phyloP scores from a whole-genome alignment of 2,329 filamentous ascomycete genomes.

The Talaromyces sp. region DNA sequence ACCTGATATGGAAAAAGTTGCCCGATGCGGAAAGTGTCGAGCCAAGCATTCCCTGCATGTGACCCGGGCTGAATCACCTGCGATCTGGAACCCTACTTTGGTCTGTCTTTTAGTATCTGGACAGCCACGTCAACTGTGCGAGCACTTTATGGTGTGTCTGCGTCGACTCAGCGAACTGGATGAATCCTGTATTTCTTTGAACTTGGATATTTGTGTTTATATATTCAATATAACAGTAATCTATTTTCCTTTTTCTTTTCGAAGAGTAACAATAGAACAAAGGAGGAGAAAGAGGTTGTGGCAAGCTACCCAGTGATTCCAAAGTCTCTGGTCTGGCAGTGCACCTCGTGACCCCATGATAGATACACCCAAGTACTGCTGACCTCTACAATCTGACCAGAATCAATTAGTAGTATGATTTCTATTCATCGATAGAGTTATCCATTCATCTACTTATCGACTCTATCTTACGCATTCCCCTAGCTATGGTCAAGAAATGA shows the following conservation, averaged over 20 bases:
- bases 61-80: constrained; percentile 12
- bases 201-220: not conserved
- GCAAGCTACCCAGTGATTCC: not conserved
- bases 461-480: not conserved
- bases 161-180: not conserved
- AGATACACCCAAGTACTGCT: constrained; percentile 1
- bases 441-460: not conserved
- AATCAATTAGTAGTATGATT: not conserved
- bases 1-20: constrained; percentile 4
- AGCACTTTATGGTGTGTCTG: not conserved
- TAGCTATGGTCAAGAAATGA: not conserved
- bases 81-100: constrained; percentile 16
- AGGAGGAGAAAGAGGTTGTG: not conserved
- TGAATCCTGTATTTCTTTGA: not conserved
- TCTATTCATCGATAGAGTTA: not conserved
- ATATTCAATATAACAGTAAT: not conserved
- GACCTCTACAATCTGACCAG: not conserved
- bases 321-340: not conserved
- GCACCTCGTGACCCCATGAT: not conserved
- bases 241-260: too few species aligned
- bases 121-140: constrained; percentile 4
- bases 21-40: constrained; percentile 3
- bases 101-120: not conserved
- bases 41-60: constrained; percentile 14
- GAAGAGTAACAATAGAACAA: not conserved